Base-by-base conservation (phyloP, 2,329 filamentous ascomycete species). In the Exophiala oligosperma region DNA sequence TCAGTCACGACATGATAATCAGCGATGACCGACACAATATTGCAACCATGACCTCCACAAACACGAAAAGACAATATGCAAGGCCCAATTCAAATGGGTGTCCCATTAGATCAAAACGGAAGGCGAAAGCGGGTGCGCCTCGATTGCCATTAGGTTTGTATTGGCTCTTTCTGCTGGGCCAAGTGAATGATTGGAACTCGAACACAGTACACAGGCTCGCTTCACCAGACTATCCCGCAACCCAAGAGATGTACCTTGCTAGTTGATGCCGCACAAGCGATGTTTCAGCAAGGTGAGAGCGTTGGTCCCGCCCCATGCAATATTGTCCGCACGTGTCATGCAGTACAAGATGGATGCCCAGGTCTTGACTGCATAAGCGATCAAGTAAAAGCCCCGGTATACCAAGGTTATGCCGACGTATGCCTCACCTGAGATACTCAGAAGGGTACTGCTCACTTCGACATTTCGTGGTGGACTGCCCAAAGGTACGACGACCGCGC, bases 221-320 rank as follows among this genome's bases (percentile, higher is more conserved):
- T 2, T 9, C 32, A 6, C 32, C 65, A 70, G 11, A 76, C 76
- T 0, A 76, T 73, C 55, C 79, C 76, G 77, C 69, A 70, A 1
- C 78, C 76, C 0, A 69, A 76, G n/a, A 67, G 74, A 3, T 71
- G 74, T 2, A 76, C 78, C 71, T 65, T 79, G 37, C 72, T 79
- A 4, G 76, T 76, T 2, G 77, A 79, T 57, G 74, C 75, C 32
- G 77, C 77, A 49, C 77, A 79, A 64, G 77, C 76, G 8, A 59
- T 59, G 49, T 53, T 59, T 3, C 59, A 52, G 3, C 55, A 61
- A 43, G 61, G 58, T 12, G 61, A 63, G 32, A 57, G 52, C 21
- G 47, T 55, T 24, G 61, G 50, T 8, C 50, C 59, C 52, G 59
- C 52, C 5, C 23, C 59, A 61, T 37, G 55, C 55, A 37, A 59